A percentile compares a stretch with the other conserved stretches of the same genome.
phyloP scores from a whole-genome alignment of 805 yeast species.

The Wickerhamomyces strasburgensis region DNA sequence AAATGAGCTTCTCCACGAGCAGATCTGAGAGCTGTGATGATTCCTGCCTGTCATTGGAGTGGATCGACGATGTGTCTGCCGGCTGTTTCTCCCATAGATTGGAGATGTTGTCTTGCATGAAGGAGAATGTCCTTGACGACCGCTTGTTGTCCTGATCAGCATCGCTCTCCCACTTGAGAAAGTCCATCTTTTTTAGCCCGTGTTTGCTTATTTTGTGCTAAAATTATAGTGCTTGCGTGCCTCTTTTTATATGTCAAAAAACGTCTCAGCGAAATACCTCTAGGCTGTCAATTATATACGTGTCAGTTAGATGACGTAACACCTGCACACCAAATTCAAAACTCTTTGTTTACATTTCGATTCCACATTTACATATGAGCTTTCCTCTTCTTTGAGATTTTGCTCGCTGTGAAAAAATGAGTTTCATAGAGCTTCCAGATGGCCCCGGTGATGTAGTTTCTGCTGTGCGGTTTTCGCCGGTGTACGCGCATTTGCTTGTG shows the following conservation, averaged over 20 bases:
- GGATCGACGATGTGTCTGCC: background rate
- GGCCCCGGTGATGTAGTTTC: slow-evolving; percentile 39
- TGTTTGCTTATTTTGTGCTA: background rate
- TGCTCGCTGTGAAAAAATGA: too few relatives aligned
- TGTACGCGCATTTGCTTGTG: slow-evolving; percentile 35
- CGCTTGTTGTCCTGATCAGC: slow-evolving; percentile 1
- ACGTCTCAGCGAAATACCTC: too few relatives aligned
- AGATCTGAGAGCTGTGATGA: slow-evolving; percentile 50
- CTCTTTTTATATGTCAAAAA: too few relatives aligned
- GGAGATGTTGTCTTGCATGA: slow-evolving; percentile 16
- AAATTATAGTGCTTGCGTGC: too few relatives aligned
- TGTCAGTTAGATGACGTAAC: too few relatives aligned
- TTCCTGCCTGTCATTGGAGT: slow-evolving; percentile 8
- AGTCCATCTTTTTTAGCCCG: slow-evolving; percentile 20
- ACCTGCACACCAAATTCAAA: too few relatives aligned
- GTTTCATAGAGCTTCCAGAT: slow-evolving; percentile 17
- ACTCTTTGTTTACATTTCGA: too few relatives aligned
- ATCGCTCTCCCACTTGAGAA: slow-evolving; percentile 27
- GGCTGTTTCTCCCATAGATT: slow-evolving; percentile 7
- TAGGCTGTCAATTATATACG: too few relatives aligned
- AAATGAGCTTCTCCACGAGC: slow-evolving; percentile 62
- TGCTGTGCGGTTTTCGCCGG: slow-evolving; percentile 35
- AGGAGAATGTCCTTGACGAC: slow-evolving; percentile 12
- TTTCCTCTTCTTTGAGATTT: too few relatives aligned
- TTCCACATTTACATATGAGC: too few relatives aligned